These are phyloP conservation scores for Beauveria australis DNA, from an alignment of 2,329 filamentous ascomycete genomes.

Conservation along the genomic window DNA sequence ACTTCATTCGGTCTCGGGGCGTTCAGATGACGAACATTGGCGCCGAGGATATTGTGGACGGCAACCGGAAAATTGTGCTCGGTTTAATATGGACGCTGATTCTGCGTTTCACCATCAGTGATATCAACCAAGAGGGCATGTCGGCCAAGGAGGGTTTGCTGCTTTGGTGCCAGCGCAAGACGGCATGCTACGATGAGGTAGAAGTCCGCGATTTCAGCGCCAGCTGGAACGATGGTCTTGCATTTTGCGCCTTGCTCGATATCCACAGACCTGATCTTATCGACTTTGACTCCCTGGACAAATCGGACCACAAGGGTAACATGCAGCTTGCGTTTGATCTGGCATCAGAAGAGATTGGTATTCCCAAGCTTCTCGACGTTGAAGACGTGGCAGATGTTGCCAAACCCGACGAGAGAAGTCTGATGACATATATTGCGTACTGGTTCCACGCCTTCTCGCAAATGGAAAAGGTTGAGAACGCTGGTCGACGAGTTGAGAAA, in stretches of 20 bases:
- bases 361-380: constrained; percentile 89
- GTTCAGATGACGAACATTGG: constrained; percentile 99
- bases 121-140: constrained; percentile 97
- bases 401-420: constrained; percentile 87
- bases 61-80: constrained; percentile 94
- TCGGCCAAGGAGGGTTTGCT: constrained; percentile 93
- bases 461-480: constrained; percentile 98
- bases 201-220: constrained; percentile 89
- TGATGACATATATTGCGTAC: constrained; percentile 99
- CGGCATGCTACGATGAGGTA: constrained; percentile 95
- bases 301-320: constrained; percentile 87
- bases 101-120: constrained; percentile 94
- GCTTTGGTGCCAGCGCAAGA: constrained; percentile 97
- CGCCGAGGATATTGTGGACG: constrained; percentile 95
- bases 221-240: constrained; percentile 96
- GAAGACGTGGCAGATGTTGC: constrained; percentile 97
- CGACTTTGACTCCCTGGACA: constrained; percentile 91
- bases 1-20: constrained; percentile 82
- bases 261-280: constrained; percentile 96
- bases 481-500: constrained; percentile 91
- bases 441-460: constrained; percentile 99
- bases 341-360: constrained; percentile 91
- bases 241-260: constrained; percentile 91
- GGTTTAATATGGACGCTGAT: constrained; percentile 98
- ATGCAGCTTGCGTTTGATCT: constrained; percentile 98